phyloP scores from a whole-genome alignment of 2,329 filamentous ascomycete genomes.

The Ophiocordyceps australis region DNA sequence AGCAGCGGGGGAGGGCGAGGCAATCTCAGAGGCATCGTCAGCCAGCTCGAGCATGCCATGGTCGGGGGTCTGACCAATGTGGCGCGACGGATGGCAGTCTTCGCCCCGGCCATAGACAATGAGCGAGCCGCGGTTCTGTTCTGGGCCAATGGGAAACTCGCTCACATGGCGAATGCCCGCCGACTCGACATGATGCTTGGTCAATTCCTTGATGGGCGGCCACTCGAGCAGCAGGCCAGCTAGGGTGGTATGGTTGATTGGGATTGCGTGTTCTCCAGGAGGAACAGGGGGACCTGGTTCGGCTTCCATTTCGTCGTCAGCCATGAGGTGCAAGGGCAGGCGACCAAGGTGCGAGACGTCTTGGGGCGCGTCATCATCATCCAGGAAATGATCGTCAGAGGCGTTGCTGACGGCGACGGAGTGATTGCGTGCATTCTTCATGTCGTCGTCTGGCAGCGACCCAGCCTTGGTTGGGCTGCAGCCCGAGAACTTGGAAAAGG shows the following conservation, averaged over 20 bases:
- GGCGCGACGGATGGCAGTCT: slow-evolving; percentile 41
- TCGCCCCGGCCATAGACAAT: slow-evolving; percentile 67
- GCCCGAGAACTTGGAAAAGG: slow-evolving; percentile 6
- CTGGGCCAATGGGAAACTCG: slow-evolving; percentile 60
- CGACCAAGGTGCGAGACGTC: slow-evolving; percentile 9
- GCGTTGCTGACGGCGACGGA: slow-evolving; percentile 4
- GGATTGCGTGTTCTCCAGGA: slow-evolving; percentile 51
- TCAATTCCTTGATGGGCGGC: slow-evolving; percentile 48
- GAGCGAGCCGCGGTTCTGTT: slow-evolving; percentile 56
- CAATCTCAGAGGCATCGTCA: slow-evolving; percentile 31
- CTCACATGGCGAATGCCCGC: slow-evolving; percentile 37
- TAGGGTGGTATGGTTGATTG: slow-evolving; percentile 77
- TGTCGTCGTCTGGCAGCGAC: slow-evolving; percentile 11
- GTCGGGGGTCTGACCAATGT: slow-evolving; percentile 19
- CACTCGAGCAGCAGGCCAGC: slow-evolving; percentile 65
- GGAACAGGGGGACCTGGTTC: slow-evolving; percentile 32
- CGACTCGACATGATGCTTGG: slow-evolving; percentile 27
- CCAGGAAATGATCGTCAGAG: slow-evolving; percentile 4
- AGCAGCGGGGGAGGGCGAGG: slow-evolving; percentile 33
- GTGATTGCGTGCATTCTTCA: slow-evolving; percentile 7
- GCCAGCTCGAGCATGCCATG: slow-evolving; percentile 20
- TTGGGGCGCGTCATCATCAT: slow-evolving; percentile 8
- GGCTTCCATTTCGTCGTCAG: slow-evolving; percentile 29
- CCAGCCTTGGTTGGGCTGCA: slow-evolving; percentile 9
- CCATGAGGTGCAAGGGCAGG: slow-evolving; percentile 10